A percentile compares a stretch with the other conserved stretches of the same genome.
Conservation (phyloP, 345 rosid genomes). For the Hypericum androsaemum region DNA sequence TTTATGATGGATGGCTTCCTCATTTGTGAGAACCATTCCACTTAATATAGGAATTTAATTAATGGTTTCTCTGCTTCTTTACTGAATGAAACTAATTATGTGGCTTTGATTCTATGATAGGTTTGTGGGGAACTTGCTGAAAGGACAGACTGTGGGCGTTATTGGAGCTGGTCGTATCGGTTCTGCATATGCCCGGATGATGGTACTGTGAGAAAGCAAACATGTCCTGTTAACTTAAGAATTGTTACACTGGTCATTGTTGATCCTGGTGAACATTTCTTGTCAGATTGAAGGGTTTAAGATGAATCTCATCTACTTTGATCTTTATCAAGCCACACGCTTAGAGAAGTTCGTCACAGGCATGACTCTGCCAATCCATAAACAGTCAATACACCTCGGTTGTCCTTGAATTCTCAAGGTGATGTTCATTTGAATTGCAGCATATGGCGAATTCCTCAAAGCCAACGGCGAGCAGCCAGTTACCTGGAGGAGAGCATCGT, state of each 20-base stretch:
- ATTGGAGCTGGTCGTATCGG: conserved; percentile 99
- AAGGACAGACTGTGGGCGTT: conserved; percentile 97
- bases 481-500: conserved; percentile 78
- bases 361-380: conserved; percentile 10
- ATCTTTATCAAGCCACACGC: conserved; percentile 88
- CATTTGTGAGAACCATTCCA: conserved; percentile 34
- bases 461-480: conserved; percentile 82
- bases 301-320: conserved; percentile 92
- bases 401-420: conserved; percentile 4
- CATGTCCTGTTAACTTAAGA: too few species aligned
- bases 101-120: conserved; percentile 19
- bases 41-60: not conserved
- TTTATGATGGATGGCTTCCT: conserved; percentile 99
- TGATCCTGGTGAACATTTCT: conserved; percentile 3
- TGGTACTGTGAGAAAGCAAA: conserved; percentile 67
- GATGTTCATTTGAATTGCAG: conserved; percentile 25
- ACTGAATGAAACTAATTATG: too few species aligned
- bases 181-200: conserved; percentile 95
- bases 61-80: not conserved
- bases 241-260: too few species aligned
- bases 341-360: conserved; percentile 93
- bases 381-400: not conserved
- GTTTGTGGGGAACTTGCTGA: conserved; percentile 91
- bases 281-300: conserved; percentile 86
- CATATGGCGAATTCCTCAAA: conserved; percentile 72